Evolutionary conservation across 2,329 filamentous ascomycete species (phyloP), one percentile per base, ranked within the genome.

Genomic region (Tolypocladium cylindrosporum): DNA sequence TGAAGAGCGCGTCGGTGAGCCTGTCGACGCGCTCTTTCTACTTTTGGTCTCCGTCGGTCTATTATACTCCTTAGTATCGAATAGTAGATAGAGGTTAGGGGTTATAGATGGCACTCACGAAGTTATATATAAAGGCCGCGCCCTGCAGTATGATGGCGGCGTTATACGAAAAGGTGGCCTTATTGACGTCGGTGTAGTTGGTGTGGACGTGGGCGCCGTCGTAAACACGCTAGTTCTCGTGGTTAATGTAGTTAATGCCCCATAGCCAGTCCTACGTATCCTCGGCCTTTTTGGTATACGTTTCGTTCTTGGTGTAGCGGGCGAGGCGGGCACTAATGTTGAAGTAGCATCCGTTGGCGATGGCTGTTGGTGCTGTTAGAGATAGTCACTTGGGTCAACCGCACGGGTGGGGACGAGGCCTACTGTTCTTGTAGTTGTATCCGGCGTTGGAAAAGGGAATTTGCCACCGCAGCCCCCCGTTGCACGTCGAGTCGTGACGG

Each of bases 381-480:
- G 21, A 24, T 24, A 24, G 21, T 24, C 21, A 24, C 21, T 24
- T 24, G 21, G 21, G 21, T 24, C 21, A 24, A 24, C 21, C 21
- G 21, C 21, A 24, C 21, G 21, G 21, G 21, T 24, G 21, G 21
- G 21, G 21, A 24, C 21, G 21, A 24, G 21, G 21, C 21, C 21
- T 24, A 24, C 21, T 79, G 67, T 86, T 86, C 71, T 86, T 94
- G 77, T 92, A 91, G 66, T 86, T 80, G 70, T 89, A 94, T 31
- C 90, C 90, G 37, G 77, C 79, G 67, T 92, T 91, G 63, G 87
- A 86, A 1, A 82, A 76, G 58, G 85, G 89, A 60, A 93, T 88
- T 74, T 94, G 89, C 88, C 88, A 91, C 65, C 88, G 78, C 64
- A 92, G 67, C 11, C 89, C 89, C 62, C 89, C 89, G 27, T 78